Conservation (phyloP, 192 early-diverging fungal genomes). For the Coemansia sp. region DNA sequence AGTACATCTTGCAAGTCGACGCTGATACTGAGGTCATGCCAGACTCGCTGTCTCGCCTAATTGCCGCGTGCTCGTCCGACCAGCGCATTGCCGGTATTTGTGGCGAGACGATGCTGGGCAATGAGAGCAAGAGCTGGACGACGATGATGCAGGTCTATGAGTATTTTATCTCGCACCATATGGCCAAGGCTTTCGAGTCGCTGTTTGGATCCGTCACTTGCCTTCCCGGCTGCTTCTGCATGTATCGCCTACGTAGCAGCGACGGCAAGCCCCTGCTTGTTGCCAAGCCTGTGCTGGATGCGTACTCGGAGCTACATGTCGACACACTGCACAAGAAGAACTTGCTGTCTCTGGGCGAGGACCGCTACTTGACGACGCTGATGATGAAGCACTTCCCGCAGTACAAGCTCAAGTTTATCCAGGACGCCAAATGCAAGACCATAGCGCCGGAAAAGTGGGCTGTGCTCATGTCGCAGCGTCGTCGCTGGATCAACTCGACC, state of each 20-base stretch:
- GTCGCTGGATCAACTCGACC: conserved; percentile 99
- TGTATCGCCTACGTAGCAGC: conserved; percentile 69
- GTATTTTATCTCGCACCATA: conserved; percentile 92
- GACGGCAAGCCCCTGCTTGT: conserved; percentile 77
- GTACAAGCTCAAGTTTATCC: conserved; percentile 84
- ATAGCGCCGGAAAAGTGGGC: conserved; percentile 89
- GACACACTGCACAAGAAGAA: conserved; percentile 99
- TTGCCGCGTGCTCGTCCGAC: conserved; percentile 79
- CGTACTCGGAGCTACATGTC: conserved; percentile 90
- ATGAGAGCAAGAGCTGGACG: conserved; percentile 89
- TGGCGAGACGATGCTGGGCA: conserved; percentile 90
- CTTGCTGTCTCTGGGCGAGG: conserved; percentile 79
- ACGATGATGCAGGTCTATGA: conserved; percentile 98
- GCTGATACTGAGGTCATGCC: conserved; percentile 84
- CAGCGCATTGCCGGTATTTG: conserved; percentile 85
- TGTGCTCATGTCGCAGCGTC: conserved; percentile 90
- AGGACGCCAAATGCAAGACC: conserved; percentile 88
- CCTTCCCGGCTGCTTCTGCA: conserved; percentile 60
- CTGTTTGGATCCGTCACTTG: too few species aligned
- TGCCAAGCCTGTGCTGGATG: conserved; percentile 76
- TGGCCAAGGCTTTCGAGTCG: conserved; percentile 74
- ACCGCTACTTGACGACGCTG: too few species aligned
- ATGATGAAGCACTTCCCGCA: too few species aligned
- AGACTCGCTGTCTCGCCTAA: conserved; percentile 89
- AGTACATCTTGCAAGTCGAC: conserved; percentile 81